Evolutionary conservation across 1,284 basidiomycete species (phyloP).

Genomic region (Cutaneotrichosporon sp.): DNA sequence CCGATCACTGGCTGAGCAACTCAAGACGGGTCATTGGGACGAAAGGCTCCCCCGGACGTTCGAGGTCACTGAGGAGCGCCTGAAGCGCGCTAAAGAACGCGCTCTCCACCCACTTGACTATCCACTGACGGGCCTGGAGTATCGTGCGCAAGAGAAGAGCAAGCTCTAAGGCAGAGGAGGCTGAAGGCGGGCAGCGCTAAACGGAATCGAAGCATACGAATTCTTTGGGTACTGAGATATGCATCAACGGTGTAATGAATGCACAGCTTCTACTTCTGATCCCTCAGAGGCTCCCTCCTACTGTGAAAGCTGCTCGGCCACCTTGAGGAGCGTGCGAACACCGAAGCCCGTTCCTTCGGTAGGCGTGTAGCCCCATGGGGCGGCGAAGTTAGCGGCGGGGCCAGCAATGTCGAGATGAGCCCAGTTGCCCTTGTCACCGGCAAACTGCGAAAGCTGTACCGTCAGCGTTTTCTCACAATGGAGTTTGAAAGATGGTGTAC

Average conservation of each 20-base stretch:
- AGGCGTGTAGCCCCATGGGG: constrained; percentile 13
- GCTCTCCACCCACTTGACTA: constrained; percentile 1
- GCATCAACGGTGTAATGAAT: no score
- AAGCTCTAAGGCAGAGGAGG: not conserved
- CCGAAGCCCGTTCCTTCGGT: constrained; percentile 19
- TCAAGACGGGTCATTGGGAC: constrained; percentile 24
- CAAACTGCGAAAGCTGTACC: constrained; percentile 16
- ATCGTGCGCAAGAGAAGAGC: not conserved
- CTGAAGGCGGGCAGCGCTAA: no score
- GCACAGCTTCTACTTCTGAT: no score
- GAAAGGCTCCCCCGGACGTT: constrained; percentile 5
- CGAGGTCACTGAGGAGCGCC: constrained; percentile 3
- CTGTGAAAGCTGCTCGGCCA: constrained; percentile 14
- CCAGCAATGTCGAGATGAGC: constrained; percentile 21
- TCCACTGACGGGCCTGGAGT: not conserved
- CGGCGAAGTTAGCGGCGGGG: constrained; percentile 14
- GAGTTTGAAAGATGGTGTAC: not conserved
- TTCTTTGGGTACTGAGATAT: no score
- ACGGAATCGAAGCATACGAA: no score
- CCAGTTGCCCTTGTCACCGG: constrained; percentile 20
- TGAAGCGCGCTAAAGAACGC: not conserved
- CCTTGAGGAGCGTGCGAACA: constrained; percentile 17
- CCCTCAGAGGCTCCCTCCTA: no score
- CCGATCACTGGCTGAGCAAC: constrained; percentile 17
- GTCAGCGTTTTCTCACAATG: not conserved